Base-by-base conservation (phyloP, 306 rosid genomes). In the Fagus sylvatica region DNA sequence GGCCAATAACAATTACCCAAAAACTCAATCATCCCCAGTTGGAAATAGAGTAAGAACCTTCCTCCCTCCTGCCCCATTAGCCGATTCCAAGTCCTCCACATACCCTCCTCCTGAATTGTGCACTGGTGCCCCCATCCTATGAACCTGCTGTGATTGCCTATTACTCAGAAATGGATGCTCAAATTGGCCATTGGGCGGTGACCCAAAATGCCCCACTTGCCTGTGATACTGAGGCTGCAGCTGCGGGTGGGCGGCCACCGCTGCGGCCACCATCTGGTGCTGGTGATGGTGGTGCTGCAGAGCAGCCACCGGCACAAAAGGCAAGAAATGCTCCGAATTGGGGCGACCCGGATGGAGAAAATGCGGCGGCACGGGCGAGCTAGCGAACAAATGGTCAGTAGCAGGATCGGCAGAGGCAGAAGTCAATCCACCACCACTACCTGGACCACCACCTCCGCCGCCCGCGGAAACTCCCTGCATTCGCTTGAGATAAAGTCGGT, bases 11-110 rank as follows among this genome's bases (percentile, higher is more conserved):
- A 60, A 80, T 64, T 77, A 73, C 81, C 84, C 73, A 71, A 68
- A 83, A 68, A 83, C 64, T 94, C 90, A 95, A 80, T 95, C 98
- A 75, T 95, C 93, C 75, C 95, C 98, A 2, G 93, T 89, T 56
- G 98, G 97, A 80, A 92, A 95, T 53, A 95, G 80, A 75, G 98
- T 92, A 72, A 95, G 98, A 76, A 89, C 96, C 90, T 88, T 88
- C 84, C 97, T 88, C 82, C 91, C 98, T 4, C 89, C 96, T 2
- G 87, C 76, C 6, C 92, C 98, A 78, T 88, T 94, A 6, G 89
- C 98, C 11, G 91, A 91, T 75, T 91, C 98, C 88, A 92, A 80
- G 53, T 92, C 98, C 71, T 95, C 98, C 17, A 81, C 88, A 78
- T 85, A 89, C 59, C 90, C 89, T 32, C 87, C 80, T 0, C 85